Percentiles rank a stretch among this genome's conserved stretches.
Conservation (phyloP, 768 basidiomycete genomes). For the Termitomyces sp. region DNA sequence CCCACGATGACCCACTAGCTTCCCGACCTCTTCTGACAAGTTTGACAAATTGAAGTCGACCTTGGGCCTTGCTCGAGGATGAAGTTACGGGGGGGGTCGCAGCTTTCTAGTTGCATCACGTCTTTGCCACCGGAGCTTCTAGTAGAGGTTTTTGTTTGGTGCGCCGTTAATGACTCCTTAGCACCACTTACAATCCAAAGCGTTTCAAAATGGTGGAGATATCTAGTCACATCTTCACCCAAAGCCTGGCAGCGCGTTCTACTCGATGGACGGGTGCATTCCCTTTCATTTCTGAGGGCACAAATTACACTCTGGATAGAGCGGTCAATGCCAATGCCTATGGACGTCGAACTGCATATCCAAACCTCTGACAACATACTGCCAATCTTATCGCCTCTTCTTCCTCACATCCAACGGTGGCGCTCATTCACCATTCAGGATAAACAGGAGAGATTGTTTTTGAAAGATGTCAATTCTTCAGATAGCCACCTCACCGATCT, state of each 20-base stretch:
- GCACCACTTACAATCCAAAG: slow-evolving; percentile 45
- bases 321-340: slow-evolving; percentile 50
- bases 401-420: slow-evolving; percentile 59
- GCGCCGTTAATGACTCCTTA: slow-evolving; percentile 39
- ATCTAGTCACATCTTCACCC: slow-evolving; percentile 51
- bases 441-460: slow-evolving; percentile 27
- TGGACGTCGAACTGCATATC: slow-evolving; percentile 52
- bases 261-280: slow-evolving; percentile 40
- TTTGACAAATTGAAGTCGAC: neutral
- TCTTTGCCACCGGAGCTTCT: slow-evolving; percentile 60
- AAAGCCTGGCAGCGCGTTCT: slow-evolving; percentile 57
- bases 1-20: neutral
- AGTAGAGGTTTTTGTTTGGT: slow-evolving; percentile 54
- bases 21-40: neutral
- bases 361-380: slow-evolving; percentile 49
- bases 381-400: slow-evolving; percentile 60
- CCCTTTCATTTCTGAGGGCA: slow-evolving; percentile 34
- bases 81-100: neutral
- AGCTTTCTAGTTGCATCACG: slow-evolving; percentile 11
- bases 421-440: slow-evolving; percentile 44
- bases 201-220: slow-evolving; percentile 61
- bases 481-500: slow-evolving; percentile 32
- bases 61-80: neutral
- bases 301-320: slow-evolving; percentile 54
- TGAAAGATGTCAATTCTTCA: slow-evolving; percentile 22